Evolutionary conservation across 2,329 filamentous ascomycete species (phyloP).

Genomic region (Apiospora arundinis): DNA sequence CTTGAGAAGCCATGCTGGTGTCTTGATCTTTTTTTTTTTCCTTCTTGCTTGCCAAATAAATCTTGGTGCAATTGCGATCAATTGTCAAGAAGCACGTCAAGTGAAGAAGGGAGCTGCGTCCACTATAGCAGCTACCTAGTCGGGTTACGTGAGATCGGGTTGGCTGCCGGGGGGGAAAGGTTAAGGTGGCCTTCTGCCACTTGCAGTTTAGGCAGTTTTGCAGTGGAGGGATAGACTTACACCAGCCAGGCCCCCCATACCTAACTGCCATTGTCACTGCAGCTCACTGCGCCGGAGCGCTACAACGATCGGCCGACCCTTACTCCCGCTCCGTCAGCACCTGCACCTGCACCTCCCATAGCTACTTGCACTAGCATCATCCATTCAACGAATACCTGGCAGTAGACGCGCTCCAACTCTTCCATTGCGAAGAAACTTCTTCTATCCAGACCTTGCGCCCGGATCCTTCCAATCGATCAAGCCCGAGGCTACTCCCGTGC

Average conservation of each 20-base stretch:
- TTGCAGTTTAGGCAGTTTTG: conserved; percentile 2
- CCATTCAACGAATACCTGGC: background rate
- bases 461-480: background rate
- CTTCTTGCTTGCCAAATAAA: background rate
- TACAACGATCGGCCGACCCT: conserved; percentile 17
- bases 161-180: conserved; percentile 3
- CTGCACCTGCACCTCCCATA: background rate
- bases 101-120: conserved; percentile 1
- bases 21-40: conserved; percentile 20
- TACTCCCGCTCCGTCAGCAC: background rate
- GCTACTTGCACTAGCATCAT: background rate
- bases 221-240: background rate
- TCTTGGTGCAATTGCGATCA: background rate
- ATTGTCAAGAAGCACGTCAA: background rate
- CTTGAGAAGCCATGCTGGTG: conserved; percentile 50
- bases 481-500: background rate
- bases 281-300: background rate
- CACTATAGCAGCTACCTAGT: background rate
- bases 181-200: conserved; percentile 13
- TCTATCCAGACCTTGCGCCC: background rate
- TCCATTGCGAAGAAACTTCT: background rate
- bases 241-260: background rate
- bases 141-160: conserved; percentile 8
- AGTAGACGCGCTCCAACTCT: background rate
- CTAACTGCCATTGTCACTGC: background rate